A percentile compares a stretch with the other conserved stretches of the same genome.
phyloP scores from a whole-genome alignment of 2,329 filamentous ascomycete genomes.

The Botrytis tulipae region DNA sequence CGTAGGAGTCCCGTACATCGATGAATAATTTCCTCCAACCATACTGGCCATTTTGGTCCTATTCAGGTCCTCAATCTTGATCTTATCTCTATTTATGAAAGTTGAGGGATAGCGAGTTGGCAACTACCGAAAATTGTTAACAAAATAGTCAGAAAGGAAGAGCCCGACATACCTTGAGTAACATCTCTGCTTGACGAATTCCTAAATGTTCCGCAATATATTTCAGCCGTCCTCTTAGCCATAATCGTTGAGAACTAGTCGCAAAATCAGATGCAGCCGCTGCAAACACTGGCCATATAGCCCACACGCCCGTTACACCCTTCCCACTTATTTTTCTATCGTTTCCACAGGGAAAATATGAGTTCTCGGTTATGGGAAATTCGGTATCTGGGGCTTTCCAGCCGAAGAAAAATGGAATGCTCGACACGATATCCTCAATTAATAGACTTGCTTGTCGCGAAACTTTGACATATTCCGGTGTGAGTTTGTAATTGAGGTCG shows the following conservation, averaged over 20 bases:
- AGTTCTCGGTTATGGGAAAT: constrained; percentile 38
- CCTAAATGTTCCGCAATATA: constrained; percentile 30
- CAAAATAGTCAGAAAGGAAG: background rate
- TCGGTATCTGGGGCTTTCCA: constrained; percentile 38
- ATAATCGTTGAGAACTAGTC: constrained; percentile 26
- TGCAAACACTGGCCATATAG: constrained; percentile 32
- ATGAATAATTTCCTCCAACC: background rate
- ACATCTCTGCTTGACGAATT: constrained; percentile 30
- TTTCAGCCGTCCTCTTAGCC: constrained; percentile 28
- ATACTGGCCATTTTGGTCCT: background rate
- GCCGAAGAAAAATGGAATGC: constrained; percentile 58
- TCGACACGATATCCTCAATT: constrained; percentile 58
- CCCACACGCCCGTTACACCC: constrained; percentile 28
- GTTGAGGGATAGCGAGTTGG: constrained; percentile 16
- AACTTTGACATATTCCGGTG: constrained; percentile 56
- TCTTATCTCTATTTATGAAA: background rate
- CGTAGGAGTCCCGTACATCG: too few species aligned
- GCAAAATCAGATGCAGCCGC: constrained; percentile 31
- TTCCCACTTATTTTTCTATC: constrained; percentile 29
- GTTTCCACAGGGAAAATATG: constrained; percentile 52
- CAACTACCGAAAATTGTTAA: background rate
- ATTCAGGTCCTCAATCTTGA: background rate
- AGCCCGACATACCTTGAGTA: constrained; percentile 24
- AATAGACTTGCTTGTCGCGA: constrained; percentile 49
- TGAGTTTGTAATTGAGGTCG: constrained; percentile 60